phyloP scores from a whole-genome alignment of 768 basidiomycete species.

The Kwoniella shandongensis region DNA sequence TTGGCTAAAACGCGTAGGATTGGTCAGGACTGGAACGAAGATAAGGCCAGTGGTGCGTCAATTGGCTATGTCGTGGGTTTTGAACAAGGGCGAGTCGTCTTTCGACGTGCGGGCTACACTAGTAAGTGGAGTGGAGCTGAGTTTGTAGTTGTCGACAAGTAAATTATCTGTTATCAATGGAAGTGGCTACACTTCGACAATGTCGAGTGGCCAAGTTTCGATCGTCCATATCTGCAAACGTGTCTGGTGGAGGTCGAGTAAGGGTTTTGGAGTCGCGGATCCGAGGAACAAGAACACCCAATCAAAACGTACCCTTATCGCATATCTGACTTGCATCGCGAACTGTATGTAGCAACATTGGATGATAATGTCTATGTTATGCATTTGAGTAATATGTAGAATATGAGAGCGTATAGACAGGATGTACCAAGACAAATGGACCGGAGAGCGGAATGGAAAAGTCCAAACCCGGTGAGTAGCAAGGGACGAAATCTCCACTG shows the following conservation, averaged over 20 bases:
- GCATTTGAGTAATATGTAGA: not conserved
- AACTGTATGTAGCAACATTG: not conserved
- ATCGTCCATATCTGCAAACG: slow-evolving; percentile 7
- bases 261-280: not conserved
- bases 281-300: slow-evolving; percentile 9
- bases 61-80: too few relatives aligned
- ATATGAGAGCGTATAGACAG: slow-evolving; percentile 9
- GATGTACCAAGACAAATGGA: slow-evolving; percentile 48
- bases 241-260: slow-evolving; percentile 9
- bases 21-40: too few relatives aligned
- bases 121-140: too few relatives aligned
- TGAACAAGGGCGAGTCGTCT: too few relatives aligned
- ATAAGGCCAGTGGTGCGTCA: too few relatives aligned
- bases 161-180: too few relatives aligned
- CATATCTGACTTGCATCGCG: not conserved
- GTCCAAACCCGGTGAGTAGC: slow-evolving; percentile 52
- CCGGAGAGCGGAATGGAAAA: slow-evolving; percentile 34
- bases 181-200: too few relatives aligned
- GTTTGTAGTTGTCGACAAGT: too few relatives aligned
- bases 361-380: too few relatives aligned
- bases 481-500: slow-evolving; percentile 45
- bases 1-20: too few relatives aligned
- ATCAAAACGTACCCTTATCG: not conserved
- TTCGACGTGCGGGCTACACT: too few relatives aligned
- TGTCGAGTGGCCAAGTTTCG: slow-evolving; percentile 4